These are phyloP conservation scores for Tricholoma furcatifolium DNA, from an alignment of 768 basidiomycete genomes.

Conservation along the genomic window DNA sequence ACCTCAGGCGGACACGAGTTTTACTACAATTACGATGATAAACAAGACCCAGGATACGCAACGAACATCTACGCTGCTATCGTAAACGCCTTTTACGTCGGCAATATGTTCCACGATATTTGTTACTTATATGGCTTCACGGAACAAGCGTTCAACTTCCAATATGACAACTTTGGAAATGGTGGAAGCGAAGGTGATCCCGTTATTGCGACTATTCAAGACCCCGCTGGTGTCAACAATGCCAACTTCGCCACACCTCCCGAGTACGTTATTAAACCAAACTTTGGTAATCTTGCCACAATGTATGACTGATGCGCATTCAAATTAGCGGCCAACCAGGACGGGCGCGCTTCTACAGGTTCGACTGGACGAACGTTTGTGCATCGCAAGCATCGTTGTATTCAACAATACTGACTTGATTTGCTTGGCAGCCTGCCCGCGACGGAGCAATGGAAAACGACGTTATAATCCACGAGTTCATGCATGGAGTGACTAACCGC, in stretches of 20 bases:
- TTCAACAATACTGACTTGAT: not conserved
- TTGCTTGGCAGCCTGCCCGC: conserved; percentile 32
- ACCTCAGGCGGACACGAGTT: conserved; percentile 35
- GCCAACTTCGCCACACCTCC: conserved; percentile 39
- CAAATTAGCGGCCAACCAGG: conserved; percentile 28
- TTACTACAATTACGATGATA: conserved; percentile 31
- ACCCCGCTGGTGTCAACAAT: conserved; percentile 39
- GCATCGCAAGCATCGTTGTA: not conserved
- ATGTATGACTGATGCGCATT: not conserved
- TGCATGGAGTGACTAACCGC: conserved; percentile 40
- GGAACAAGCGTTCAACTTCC: conserved; percentile 57
- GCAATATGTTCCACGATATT: conserved; percentile 56
- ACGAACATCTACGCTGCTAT: conserved; percentile 51
- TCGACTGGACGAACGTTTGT: conserved; percentile 14
- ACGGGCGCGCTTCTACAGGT: conserved; percentile 27
- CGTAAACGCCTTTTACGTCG: conserved; percentile 55
- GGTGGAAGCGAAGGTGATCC: conserved; percentile 49
- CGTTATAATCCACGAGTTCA: conserved; percentile 43
- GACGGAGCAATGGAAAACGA: conserved; percentile 49
- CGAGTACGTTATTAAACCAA: conserved; percentile 26
- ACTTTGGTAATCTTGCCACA: not conserved
- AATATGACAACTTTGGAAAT: conserved; percentile 48
- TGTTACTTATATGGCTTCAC: conserved; percentile 51
- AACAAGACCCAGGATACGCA: conserved; percentile 22
- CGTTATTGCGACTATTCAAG: conserved; percentile 49